Evolutionary conservation across 2,329 filamentous ascomycete genomes (phyloP).

Genomic region (Exophiala sp.): DNA sequence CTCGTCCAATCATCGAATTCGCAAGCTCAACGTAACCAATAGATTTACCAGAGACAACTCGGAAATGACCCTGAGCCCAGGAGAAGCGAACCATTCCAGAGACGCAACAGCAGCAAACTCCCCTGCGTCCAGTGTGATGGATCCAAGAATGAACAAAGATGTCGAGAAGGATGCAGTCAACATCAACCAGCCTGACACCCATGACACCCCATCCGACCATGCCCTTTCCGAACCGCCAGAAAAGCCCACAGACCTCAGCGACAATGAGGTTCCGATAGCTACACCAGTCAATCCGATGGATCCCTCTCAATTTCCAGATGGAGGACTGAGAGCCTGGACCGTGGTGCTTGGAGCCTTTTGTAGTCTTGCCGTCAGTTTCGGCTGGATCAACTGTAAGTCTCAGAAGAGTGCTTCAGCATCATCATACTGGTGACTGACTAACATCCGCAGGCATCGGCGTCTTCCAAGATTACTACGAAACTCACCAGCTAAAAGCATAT

Average conservation of each 20-base stretch:
- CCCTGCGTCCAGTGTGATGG: background rate
- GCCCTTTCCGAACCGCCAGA: background rate
- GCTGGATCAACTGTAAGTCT: constrained; percentile 34
- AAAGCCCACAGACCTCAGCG: constrained; percentile 1
- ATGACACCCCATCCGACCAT: constrained; percentile 1
- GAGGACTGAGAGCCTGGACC: constrained; percentile 41
- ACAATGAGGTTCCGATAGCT: constrained; percentile 1
- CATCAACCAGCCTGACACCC: background rate
- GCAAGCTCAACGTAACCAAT: too few species aligned
- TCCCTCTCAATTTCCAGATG: constrained; percentile 37
- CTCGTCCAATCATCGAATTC: too few species aligned
- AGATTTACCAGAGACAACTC: too few species aligned
- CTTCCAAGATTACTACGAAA: constrained; percentile 61
- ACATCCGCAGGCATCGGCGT: constrained; percentile 40
- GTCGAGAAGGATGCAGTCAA: constrained; percentile 5
- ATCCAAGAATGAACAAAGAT: constrained; percentile 6
- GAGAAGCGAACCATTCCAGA: background rate
- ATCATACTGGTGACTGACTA: constrained; percentile 20
- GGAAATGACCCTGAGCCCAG: too few species aligned
- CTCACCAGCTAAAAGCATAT: constrained; percentile 46
- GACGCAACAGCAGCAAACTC: constrained; percentile 1
- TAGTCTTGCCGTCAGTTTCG: constrained; percentile 40
- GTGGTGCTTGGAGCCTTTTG: constrained; percentile 43
- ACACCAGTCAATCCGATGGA: constrained; percentile 21
- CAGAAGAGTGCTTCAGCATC: background rate